phyloP scores from a whole-genome alignment of 2,329 filamentous ascomycete species.

The Beauveria caledonica region DNA sequence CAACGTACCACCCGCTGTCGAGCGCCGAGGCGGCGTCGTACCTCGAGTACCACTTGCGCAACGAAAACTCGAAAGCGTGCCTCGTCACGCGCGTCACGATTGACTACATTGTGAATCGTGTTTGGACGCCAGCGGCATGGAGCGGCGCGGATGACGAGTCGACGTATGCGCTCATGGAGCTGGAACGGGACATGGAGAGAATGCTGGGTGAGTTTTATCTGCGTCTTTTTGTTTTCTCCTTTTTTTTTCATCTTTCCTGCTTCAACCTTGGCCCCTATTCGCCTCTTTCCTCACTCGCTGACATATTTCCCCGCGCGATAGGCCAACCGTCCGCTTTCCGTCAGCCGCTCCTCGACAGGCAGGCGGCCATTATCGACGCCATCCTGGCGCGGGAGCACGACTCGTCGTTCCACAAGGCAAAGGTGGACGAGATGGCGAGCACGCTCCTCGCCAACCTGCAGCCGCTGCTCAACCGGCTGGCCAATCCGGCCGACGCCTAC shows the following conservation, averaged over 20 bases:
- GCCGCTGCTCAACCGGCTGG: conserved; percentile 30
- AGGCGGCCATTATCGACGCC: conserved; percentile 28
- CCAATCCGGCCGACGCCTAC: conserved; percentile 28
- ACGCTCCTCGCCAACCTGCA: conserved; percentile 28
- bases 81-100: conserved; percentile 35
- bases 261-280: background rate
- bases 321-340: conserved; percentile 28
- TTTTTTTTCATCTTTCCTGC: background rate
- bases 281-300: background rate
- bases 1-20: conserved; percentile 30
- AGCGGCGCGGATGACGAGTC: conserved; percentile 27
- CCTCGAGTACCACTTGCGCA: conserved; percentile 32
- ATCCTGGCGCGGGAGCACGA: conserved; percentile 28
- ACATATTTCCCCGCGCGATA: background rate
- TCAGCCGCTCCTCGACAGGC: conserved; percentile 32
- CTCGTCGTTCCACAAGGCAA: conserved; percentile 22
- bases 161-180: conserved; percentile 26
- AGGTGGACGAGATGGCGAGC: conserved; percentile 35
- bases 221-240: background rate
- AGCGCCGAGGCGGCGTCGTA: conserved; percentile 32
- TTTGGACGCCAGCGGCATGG: conserved; percentile 34
- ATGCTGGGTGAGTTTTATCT: conserved; percentile 23
- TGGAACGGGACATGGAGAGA: conserved; percentile 28
- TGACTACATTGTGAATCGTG: conserved; percentile 33
- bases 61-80: conserved; percentile 32